Conservation (phyloP, 2,329 filamentous ascomycete genomes). For the Cytospora piceicola region DNA sequence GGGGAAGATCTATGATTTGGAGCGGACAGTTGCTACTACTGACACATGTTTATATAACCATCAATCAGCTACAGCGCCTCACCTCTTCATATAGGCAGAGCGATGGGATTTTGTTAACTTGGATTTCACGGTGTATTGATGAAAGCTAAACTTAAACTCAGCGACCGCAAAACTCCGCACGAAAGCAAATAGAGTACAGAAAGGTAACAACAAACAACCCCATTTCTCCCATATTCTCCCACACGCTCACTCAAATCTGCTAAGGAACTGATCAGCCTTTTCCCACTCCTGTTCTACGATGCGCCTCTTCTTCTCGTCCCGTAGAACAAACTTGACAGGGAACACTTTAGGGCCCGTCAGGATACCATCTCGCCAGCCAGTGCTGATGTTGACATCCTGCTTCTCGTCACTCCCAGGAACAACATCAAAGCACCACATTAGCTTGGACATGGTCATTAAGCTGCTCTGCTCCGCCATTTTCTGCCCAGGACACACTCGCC, state of each 20-base stretch:
- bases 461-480: constrained; percentile 22
- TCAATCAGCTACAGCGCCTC: no score
- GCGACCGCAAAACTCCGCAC: rapidly evolving
- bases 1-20: neutral
- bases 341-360: constrained; percentile 14
- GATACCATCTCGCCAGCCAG: constrained; percentile 9
- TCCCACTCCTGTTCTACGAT: constrained; percentile 20
- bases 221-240: neutral
- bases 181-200: neutral
- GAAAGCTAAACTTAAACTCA: neutral
- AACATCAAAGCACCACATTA: constrained; percentile 28
- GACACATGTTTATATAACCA: no score
- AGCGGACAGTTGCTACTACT: neutral
- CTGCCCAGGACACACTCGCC: constrained; percentile 22
- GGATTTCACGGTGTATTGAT: neutral
- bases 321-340: constrained; percentile 14
- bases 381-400: constrained; percentile 13
- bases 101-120: neutral
- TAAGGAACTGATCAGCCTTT: constrained; percentile 23
- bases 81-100: no score
- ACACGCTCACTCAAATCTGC: constrained; percentile 20
- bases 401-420: constrained; percentile 7
- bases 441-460: constrained; percentile 25
- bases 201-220: neutral
- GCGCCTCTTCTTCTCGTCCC: constrained; percentile 15